A percentile compares a stretch with the other conserved stretches of the same genome.
Conservation (phyloP, 2,329 filamentous ascomycete genomes). For the Cercospora berteroae region DNA sequence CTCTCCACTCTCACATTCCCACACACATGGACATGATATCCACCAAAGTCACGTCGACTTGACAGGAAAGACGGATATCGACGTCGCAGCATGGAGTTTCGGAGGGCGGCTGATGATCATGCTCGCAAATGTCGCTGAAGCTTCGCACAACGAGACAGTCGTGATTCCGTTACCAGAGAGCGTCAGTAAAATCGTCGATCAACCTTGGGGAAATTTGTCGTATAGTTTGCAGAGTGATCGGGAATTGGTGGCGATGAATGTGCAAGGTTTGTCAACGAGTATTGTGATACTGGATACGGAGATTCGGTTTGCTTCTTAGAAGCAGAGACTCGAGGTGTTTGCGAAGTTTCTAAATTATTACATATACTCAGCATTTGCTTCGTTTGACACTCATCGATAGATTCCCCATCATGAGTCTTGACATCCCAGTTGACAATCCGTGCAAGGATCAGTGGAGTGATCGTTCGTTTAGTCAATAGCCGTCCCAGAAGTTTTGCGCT, state of each 20-base stretch:
- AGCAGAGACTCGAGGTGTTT: too few species aligned
- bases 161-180: slow-evolving; percentile 23
- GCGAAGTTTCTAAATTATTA: too few species aligned
- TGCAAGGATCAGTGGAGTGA: background rate
- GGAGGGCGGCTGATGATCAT: slow-evolving; percentile 25
- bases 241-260: slow-evolving; percentile 16
- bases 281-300: slow-evolving; percentile 24
- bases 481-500: background rate
- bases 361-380: background rate
- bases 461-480: background rate
- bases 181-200: slow-evolving; percentile 16
- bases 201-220: slow-evolving; percentile 29
- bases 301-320: slow-evolving; percentile 3
- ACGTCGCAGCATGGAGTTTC: slow-evolving; percentile 29
- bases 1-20: background rate
- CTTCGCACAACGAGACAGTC: slow-evolving; percentile 9
- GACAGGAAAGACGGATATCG: slow-evolving; percentile 11
- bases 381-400: background rate
- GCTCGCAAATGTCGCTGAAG: slow-evolving; percentile 25
- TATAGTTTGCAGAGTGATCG: slow-evolving; percentile 20
- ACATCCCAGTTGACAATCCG: background rate
- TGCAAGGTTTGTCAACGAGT: slow-evolving; percentile 27
- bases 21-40: background rate
- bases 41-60: background rate
- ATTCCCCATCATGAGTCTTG: background rate